A percentile compares a stretch with the other conserved stretches of the same genome.
Conservation (phyloP, 1,284 basidiomycete genomes). For the Tilletia indica region DNA sequence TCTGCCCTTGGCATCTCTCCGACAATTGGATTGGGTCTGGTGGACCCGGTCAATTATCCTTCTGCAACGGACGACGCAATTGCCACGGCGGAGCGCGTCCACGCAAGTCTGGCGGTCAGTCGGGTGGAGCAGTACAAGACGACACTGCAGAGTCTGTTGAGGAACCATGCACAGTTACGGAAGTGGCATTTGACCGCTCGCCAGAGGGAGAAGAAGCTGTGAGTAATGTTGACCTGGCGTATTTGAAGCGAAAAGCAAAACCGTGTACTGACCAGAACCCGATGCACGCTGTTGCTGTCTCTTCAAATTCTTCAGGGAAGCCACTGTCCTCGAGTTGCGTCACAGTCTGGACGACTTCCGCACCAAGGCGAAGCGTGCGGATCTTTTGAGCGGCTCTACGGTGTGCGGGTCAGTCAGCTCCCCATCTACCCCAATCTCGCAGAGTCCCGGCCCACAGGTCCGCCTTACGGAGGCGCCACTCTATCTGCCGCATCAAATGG, state of each 20-base stretch:
- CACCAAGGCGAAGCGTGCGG: background rate
- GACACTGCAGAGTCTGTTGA: background rate
- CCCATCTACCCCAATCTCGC: background rate
- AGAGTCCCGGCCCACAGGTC: background rate
- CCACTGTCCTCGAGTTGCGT: conserved; percentile 1
- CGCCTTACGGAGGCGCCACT: background rate
- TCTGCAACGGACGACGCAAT: background rate
- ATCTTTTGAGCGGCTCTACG: background rate
- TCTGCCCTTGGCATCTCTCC: background rate
- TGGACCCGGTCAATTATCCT: background rate
- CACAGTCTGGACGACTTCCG: background rate
- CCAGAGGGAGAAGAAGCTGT: conserved; percentile 6
- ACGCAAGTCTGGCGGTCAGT: background rate
- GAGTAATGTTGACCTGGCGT: background rate
- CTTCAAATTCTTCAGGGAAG: background rate
- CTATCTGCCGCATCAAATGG: background rate
- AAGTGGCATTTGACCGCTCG: background rate
- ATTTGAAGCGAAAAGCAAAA: too few species aligned
- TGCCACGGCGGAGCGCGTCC: background rate
- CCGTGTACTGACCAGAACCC: background rate
- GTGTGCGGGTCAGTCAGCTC: background rate
- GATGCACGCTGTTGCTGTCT: background rate
- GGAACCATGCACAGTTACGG: background rate
- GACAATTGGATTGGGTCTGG: conserved; percentile 4
- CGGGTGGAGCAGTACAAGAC: conserved; percentile 11